A percentile compares a stretch with the other conserved stretches of the same genome.
These are phyloP conservation scores for Penicillium sp. DNA, from an alignment of 2,329 filamentous ascomycete genomes.

Conservation along the genomic window DNA sequence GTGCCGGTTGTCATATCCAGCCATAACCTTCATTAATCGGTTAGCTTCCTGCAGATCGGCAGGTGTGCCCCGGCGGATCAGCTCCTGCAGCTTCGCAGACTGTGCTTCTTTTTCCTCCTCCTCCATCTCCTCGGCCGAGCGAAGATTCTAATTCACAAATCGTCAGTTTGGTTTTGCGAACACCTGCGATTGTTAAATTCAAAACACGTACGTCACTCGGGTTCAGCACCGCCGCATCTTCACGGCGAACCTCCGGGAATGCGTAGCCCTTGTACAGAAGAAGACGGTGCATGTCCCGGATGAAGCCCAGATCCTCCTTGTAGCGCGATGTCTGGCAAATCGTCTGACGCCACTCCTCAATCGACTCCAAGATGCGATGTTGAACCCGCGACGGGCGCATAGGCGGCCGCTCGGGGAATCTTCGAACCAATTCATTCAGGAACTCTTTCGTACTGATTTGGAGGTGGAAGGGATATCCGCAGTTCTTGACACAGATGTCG, in stretches of 20 bases:
- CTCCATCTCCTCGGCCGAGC: conserved; percentile 98
- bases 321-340: conserved; percentile 98
- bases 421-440: conserved; percentile 93
- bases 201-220: conserved; percentile 83
- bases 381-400: conserved; percentile 86
- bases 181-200: background rate
- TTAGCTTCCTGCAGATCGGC: conserved; percentile 97
- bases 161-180: conserved; percentile 33
- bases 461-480: conserved; percentile 97
- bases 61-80: conserved; percentile 89
- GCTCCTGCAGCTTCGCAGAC: conserved; percentile 95
- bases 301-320: conserved; percentile 95
- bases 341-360: conserved; percentile 97
- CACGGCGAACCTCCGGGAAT: conserved; percentile 88
- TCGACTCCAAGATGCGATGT: conserved; percentile 88
- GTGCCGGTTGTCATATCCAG: conserved; percentile 90
- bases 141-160: conserved; percentile 71
- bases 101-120: conserved; percentile 94
- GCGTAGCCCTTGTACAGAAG: conserved; percentile 96
- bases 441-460: conserved; percentile 99
- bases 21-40: conserved; percentile 98
- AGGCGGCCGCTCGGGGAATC: conserved; percentile 92
- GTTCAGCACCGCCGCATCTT: conserved; percentile 95
- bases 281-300: conserved; percentile 95
- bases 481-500: conserved; percentile 99